These are phyloP conservation scores for Truncatella angustata DNA, from an alignment of 2,329 filamentous ascomycete genomes.

Conservation along the genomic window DNA sequence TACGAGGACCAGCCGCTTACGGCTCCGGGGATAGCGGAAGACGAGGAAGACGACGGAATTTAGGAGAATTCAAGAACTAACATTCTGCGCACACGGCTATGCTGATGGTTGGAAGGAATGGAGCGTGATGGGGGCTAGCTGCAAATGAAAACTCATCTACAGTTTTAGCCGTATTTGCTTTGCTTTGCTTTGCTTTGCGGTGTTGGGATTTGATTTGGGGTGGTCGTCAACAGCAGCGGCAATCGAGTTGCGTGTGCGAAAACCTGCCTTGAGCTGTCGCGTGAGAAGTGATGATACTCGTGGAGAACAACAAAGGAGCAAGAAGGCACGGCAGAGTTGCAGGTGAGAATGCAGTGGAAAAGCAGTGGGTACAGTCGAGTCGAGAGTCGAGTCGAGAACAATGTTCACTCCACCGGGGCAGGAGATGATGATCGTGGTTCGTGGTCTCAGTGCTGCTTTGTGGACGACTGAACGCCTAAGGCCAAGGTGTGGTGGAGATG, in stretches of 20 bases:
- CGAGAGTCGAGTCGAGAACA: not conserved
- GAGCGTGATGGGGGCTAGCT: not conserved
- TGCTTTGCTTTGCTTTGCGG: no score
- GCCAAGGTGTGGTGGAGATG: constrained; percentile 9
- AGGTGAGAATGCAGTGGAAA: not conserved
- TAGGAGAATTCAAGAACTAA: constrained; percentile 15
- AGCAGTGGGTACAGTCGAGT: not conserved
- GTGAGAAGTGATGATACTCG: not conserved
- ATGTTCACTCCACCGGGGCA: not conserved
- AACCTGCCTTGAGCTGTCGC: not conserved
- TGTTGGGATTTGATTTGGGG: not conserved
- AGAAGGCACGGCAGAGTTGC: not conserved
- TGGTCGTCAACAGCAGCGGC: not conserved
- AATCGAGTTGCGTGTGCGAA: not conserved
- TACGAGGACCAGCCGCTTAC: constrained; percentile 13
- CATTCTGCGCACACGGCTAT: constrained; percentile 20
- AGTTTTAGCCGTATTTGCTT: not conserved
- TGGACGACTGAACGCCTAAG: no score
- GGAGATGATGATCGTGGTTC: constrained; percentile 7
- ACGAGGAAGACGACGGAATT: not conserved
- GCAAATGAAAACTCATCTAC: not conserved
- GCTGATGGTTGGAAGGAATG: constrained; percentile 12
- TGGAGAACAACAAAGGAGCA: not conserved
- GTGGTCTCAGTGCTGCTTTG: no score
- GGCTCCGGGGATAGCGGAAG: constrained; percentile 25